Base-by-base conservation (phyloP, 805 yeast species). In the Wickerhamiella brachini region DNA sequence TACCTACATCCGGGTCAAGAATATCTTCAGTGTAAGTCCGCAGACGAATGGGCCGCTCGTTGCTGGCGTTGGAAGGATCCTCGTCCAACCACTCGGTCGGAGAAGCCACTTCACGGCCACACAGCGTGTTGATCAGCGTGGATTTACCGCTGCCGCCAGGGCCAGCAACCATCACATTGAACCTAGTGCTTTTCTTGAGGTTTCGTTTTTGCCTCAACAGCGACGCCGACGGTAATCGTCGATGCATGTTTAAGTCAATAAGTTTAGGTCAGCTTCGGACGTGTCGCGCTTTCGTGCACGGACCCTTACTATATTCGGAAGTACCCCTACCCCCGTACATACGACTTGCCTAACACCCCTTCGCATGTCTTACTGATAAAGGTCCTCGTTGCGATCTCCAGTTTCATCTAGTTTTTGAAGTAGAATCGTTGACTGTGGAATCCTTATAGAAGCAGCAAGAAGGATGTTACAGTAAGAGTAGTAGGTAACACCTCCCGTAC, bases 121-220 rank as follows among this genome's bases (percentile, higher is more conserved):
- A 88, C 50, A 88, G 72, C 38, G 95, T 83, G 70, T 89, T 88
- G 65, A 89, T 85, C 61, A 88, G 83, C 5, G 95, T 88, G n/a
- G 95, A 83, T 65, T 95, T 77, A 17, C 96, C 96, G 45, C 80
- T 71, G 2, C 97, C 97, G 82, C 81, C 78, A 63, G 85, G 83
- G 44, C 96, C 97, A 51, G 86, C 81, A 39, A 85, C 81, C 90
- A 88, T 81, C 53, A 85, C 65, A 21, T 94, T 83, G 72, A 88
- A 86, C 62, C 85, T 85, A 70, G 85, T 79, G 34, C 88, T 84
- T 68, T 85, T 83, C 68, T 85, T 86, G 67, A 85, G 71, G 48
- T 81, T 83, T 71, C 85, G 85, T 65, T 85, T 79, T 70, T 85
- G 85, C 65, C 86, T 76, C 54, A 79, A 59, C 60, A 54, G 44